A percentile compares a stretch with the other conserved stretches of the same genome.
These are phyloP conservation scores for Scenedesmus sp. DNA, from an alignment of 163 green algal species.

Conservation along the genomic window DNA sequence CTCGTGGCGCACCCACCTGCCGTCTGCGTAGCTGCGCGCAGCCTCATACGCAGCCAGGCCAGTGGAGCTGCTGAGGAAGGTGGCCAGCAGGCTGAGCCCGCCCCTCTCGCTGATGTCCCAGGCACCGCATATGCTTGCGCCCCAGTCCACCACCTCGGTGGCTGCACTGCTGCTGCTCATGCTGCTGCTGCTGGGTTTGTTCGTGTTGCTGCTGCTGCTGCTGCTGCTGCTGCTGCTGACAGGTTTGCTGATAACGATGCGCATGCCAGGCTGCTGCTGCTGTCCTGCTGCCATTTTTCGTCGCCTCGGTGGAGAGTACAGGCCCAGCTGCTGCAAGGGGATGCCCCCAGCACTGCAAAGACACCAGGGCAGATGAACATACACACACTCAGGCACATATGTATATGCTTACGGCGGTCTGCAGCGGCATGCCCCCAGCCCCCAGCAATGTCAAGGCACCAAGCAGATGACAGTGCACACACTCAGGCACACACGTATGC, in stretches of 20 bases:
- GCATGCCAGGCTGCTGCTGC: background rate
- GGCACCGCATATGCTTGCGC: slow-evolving; percentile 30
- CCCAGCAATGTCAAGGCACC: background rate
- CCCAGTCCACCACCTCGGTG: slow-evolving; percentile 64
- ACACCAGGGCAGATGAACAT: background rate
- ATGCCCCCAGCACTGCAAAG: slow-evolving; percentile 22
- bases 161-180: slow-evolving; percentile 34
- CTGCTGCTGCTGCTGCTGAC: slow-evolving; percentile 41
- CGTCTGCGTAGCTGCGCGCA: slow-evolving; percentile 62
- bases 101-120: slow-evolving; percentile 69
- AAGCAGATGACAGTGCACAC: too few species aligned
- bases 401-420: too few species aligned
- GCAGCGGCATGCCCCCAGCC: too few species aligned
- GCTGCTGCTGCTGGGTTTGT: slow-evolving; percentile 33
- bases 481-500: too few species aligned
- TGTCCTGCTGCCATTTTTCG: background rate
- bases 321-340: slow-evolving; percentile 55
- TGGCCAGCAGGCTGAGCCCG: slow-evolving; percentile 59
- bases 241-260: slow-evolving; percentile 40
- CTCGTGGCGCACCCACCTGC: background rate
- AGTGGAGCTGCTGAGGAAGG: slow-evolving; percentile 55
- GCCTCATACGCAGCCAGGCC: slow-evolving; percentile 65
- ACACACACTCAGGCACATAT: background rate
- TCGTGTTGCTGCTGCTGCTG: slow-evolving; percentile 20
- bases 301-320: slow-evolving; percentile 55